A percentile compares a stretch with the other conserved stretches of the same genome.
phyloP scores from a whole-genome alignment of 148 eudicot genomes.

The Fagopyrum esculentum region DNA sequence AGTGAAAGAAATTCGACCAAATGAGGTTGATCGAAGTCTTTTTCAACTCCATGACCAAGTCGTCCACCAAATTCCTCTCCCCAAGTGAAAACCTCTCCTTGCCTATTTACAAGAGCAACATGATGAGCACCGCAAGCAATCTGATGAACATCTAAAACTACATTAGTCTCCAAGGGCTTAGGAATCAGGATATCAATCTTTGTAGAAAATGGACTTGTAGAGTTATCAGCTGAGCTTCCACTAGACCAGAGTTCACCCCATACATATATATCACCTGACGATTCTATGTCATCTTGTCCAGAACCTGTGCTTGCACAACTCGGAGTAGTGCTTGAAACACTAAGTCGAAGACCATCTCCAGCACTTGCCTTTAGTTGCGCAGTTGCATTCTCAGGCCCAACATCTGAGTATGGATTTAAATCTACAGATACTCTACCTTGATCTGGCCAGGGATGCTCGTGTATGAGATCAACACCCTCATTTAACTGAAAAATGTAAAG shows the following conservation, averaged over 20 bases:
- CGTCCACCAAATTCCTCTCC: constrained; percentile 40
- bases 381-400: constrained; percentile 18
- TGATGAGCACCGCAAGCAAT: constrained; percentile 34
- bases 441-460: neutral
- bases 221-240: constrained; percentile 19
- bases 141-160: constrained; percentile 39
- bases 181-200: constrained; percentile 27
- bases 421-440: constrained; percentile 15
- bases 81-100: constrained; percentile 43
- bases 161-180: constrained; percentile 27
- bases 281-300: constrained; percentile 34
- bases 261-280: constrained; percentile 35
- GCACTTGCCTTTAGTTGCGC: constrained; percentile 26
- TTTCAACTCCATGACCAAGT: constrained; percentile 34
- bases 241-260: constrained; percentile 39
- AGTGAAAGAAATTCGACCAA: constrained; percentile 31
- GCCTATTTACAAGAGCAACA: constrained; percentile 36
- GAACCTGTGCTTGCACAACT: constrained; percentile 30
- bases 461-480: neutral
- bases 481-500: neutral
- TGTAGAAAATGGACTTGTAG: constrained; percentile 17
- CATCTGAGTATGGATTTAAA: constrained; percentile 24
- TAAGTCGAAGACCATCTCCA: constrained; percentile 33
- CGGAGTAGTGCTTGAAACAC: constrained; percentile 31
- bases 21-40: constrained; percentile 25